phyloP scores from a whole-genome alignment of 208 protist genomes.

The Blechomonas ayalai region DNA sequence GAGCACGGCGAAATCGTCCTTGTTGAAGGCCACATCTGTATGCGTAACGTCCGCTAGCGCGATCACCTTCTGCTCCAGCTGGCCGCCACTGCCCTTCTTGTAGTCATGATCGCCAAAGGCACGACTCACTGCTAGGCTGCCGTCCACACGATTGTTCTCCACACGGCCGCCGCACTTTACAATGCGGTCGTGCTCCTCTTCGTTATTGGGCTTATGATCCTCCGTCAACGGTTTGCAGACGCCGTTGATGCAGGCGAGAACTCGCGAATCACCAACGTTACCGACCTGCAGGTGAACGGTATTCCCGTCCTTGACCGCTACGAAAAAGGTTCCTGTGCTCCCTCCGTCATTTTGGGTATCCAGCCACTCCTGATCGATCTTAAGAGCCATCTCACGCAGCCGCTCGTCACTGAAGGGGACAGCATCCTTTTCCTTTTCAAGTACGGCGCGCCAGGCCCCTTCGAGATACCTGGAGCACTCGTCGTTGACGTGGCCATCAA shows the following conservation, averaged over 20 bases:
- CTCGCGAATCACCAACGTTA: constrained; percentile 90
- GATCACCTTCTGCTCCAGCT: constrained; percentile 87
- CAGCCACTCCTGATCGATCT: constrained; percentile 84
- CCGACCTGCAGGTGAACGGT: constrained; percentile 82
- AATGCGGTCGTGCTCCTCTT: constrained; percentile 81
- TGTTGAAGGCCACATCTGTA: constrained; percentile 56
- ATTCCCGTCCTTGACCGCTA: constrained; percentile 61
- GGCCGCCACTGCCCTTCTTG: constrained; percentile 68
- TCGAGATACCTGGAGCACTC: constrained; percentile 79
- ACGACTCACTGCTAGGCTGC: constrained; percentile 89
- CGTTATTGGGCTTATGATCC: constrained; percentile 93
- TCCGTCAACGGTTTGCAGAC: constrained; percentile 80
- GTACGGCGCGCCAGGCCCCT: constrained; percentile 51
- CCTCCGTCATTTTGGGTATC: constrained; percentile 58
- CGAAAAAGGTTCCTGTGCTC: constrained; percentile 88
- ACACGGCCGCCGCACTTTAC: constrained; percentile 87
- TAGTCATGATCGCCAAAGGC: constrained; percentile 93
- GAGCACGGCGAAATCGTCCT: constrained; percentile 77
- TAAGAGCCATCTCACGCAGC: constrained; percentile 74
- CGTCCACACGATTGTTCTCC: constrained; percentile 90
- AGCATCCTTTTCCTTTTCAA: constrained; percentile 45
- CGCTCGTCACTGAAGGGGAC: constrained; percentile 75
- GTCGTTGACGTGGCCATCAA: constrained; percentile 88
- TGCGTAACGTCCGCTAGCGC: constrained; percentile 82
- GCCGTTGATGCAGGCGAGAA: constrained; percentile 82